phyloP scores from a whole-genome alignment of 805 yeast species.

The Yamadazyma phyllophila region DNA sequence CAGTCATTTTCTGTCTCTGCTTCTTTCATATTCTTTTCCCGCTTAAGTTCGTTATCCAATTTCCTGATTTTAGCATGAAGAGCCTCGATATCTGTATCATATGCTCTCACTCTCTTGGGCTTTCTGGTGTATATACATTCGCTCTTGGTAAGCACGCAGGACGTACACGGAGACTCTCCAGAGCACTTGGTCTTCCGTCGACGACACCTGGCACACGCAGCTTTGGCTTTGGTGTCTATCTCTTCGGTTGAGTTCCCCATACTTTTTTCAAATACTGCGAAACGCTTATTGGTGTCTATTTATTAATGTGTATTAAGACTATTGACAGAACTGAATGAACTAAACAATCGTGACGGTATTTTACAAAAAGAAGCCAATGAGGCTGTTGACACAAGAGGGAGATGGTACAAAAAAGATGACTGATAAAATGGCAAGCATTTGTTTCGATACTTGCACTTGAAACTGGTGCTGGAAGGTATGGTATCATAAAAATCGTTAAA shows the following conservation, averaged over 20 bases:
- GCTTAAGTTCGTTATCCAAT: constrained; percentile 12
- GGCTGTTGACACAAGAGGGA: no score
- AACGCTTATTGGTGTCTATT: not conserved
- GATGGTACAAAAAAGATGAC: no score
- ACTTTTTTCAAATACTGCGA: not conserved
- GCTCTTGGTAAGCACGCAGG: constrained; percentile 15
- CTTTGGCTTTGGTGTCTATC: not conserved
- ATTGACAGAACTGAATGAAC: constrained; percentile 6
- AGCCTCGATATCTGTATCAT: constrained; percentile 23
- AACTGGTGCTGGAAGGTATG: not conserved
- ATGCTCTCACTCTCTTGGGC: constrained; percentile 18
- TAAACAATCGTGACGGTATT: not conserved
- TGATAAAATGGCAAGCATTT: no score
- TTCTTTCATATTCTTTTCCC: not conserved
- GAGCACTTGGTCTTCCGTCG: constrained; percentile 28
- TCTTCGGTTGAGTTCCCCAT: not conserved
- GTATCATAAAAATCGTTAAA: not conserved
- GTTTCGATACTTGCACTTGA: no score
- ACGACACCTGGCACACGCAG: constrained; percentile 26
- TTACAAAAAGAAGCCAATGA: not conserved
- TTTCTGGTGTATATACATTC: constrained; percentile 23
- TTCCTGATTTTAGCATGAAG: constrained; percentile 16
- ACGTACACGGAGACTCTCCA: constrained; percentile 23
- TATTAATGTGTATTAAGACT: constrained; percentile 3
- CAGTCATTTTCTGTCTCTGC: not conserved